A percentile compares a stretch with the other conserved stretches of the same genome.
These are phyloP conservation scores for Ophiocordyceps unilateralis DNA, from an alignment of 2,329 filamentous ascomycete species.

Conservation along the genomic window DNA sequence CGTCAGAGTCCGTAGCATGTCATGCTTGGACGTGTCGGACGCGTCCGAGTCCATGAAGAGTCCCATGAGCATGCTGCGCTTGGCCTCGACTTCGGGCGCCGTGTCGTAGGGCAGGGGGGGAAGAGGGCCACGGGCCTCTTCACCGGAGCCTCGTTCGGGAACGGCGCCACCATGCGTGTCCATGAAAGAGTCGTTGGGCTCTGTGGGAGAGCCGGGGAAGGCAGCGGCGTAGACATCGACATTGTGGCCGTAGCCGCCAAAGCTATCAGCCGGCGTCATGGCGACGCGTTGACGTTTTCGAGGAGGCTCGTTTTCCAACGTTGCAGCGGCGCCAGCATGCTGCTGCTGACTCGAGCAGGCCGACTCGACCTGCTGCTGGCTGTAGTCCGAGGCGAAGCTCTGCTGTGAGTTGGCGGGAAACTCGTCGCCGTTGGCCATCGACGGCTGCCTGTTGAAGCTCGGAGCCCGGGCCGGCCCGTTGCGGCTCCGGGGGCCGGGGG, in stretches of 20 bases:
- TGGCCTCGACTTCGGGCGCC: constrained; percentile 54
- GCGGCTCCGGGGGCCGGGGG: constrained; percentile 52
- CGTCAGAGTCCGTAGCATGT: constrained; percentile 58
- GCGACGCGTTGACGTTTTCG: constrained; percentile 55
- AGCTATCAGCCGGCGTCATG: constrained; percentile 38
- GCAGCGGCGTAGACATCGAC: constrained; percentile 27
- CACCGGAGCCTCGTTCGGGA: constrained; percentile 22
- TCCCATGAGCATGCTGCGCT: constrained; percentile 65
- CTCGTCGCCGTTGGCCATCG: constrained; percentile 52
- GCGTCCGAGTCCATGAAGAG: constrained; percentile 62
- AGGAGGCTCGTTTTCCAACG: constrained; percentile 55
- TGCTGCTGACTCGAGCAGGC: constrained; percentile 45
- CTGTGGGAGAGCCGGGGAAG: constrained; percentile 57
- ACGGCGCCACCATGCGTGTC: constrained; percentile 36
- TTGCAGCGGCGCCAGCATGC: constrained; percentile 14
- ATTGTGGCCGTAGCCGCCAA: constrained; percentile 33
- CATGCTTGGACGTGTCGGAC: constrained; percentile 55
- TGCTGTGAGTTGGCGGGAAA: constrained; percentile 67
- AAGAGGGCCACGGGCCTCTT: constrained; percentile 40
- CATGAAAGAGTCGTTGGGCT: constrained; percentile 64
- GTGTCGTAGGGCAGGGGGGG: constrained; percentile 45
- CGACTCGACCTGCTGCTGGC: constrained; percentile 48
- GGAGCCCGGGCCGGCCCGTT: constrained; percentile 49
- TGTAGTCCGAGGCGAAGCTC: constrained; percentile 61
- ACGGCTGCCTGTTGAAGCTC: constrained; percentile 54